Evolutionary conservation across 176 grass and related monocot genomes (phyloP).

Genomic region (Raddia distichophylla): DNA sequence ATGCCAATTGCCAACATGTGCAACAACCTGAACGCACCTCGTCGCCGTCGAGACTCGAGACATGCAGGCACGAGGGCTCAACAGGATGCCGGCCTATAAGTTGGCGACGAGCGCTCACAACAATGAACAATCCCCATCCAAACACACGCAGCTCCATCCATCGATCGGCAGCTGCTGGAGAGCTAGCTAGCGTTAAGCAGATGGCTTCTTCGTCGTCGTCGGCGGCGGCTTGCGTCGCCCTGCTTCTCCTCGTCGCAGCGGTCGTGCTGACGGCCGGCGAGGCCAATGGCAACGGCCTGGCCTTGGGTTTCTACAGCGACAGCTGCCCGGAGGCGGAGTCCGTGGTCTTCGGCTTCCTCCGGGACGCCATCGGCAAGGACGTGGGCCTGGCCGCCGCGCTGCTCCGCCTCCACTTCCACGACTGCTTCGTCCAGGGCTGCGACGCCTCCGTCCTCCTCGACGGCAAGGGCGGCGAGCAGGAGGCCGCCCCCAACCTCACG

Average conservation of each 20-base stretch:
- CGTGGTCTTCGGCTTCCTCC: constrained; percentile 36
- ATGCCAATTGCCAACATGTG: no score
- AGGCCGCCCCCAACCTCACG: constrained; percentile 41
- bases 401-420: constrained; percentile 80
- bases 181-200: no score
- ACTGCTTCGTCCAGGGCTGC: constrained; percentile 92
- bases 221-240: neutral
- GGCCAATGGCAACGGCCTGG: constrained; percentile 52
- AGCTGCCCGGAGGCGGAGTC: constrained; percentile 57
- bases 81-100: no score
- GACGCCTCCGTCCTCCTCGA: constrained; percentile 64
- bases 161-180: no score
- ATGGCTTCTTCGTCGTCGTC: neutral
- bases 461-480: constrained; percentile 49
- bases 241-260: neutral
- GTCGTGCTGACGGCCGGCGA: neutral
- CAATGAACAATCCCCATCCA: no score
- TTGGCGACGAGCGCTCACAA: no score
- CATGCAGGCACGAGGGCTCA: no score
- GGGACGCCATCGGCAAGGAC: constrained; percentile 35
- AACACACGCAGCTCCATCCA: no score
- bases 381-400: constrained; percentile 64
- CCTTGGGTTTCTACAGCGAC: constrained; percentile 57
- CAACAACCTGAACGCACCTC: no score
- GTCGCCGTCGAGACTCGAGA: no score